Evolutionary conservation across 2,329 filamentous ascomycete species (phyloP).

Genomic region (Pseudogymnoascus sp.): DNA sequence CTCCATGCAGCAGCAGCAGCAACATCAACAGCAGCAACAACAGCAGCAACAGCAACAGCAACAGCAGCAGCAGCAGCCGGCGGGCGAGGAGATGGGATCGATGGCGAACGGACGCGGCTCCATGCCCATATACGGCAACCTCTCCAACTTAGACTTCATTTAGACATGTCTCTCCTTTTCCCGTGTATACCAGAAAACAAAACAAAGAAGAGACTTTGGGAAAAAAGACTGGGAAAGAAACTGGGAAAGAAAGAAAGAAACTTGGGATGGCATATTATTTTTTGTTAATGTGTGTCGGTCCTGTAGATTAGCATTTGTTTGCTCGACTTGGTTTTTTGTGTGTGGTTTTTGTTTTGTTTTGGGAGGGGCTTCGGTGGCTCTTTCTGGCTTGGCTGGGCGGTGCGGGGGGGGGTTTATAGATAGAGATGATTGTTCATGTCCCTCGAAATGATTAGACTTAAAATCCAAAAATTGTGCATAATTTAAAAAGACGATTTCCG

Average conservation of each 20-base stretch:
- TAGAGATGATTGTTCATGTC: conserved; percentile 4
- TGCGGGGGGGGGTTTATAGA: conserved; percentile 1
- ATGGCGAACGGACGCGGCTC: conserved; percentile 19
- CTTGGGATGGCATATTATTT: background rate
- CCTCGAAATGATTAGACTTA: conserved; percentile 7
- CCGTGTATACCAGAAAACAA: background rate
- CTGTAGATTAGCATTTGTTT: conserved; percentile 9
- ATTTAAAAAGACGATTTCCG: background rate
- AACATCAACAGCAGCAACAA: conserved; percentile 10
- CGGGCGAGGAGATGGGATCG: conserved; percentile 19
- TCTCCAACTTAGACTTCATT: conserved; percentile 4
- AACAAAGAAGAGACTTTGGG: background rate
- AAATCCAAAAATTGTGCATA: conserved; percentile 8
- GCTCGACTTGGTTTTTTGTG: no score
- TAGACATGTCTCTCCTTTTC: background rate
- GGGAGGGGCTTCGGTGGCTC: conserved; percentile 5
- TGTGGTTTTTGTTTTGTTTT: background rate
- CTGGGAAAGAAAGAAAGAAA: background rate
- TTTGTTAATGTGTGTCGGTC: background rate
- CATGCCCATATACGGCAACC: conserved; percentile 43
- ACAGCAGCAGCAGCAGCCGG: conserved; percentile 18
- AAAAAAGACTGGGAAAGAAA: background rate
- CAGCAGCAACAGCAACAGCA: conserved; percentile 17
- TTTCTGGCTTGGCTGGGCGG: background rate
- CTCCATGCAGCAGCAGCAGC: conserved; percentile 21